phyloP scores from a whole-genome alignment of 2,329 filamentous ascomycete genomes.

The Aureobasidium sp. region DNA sequence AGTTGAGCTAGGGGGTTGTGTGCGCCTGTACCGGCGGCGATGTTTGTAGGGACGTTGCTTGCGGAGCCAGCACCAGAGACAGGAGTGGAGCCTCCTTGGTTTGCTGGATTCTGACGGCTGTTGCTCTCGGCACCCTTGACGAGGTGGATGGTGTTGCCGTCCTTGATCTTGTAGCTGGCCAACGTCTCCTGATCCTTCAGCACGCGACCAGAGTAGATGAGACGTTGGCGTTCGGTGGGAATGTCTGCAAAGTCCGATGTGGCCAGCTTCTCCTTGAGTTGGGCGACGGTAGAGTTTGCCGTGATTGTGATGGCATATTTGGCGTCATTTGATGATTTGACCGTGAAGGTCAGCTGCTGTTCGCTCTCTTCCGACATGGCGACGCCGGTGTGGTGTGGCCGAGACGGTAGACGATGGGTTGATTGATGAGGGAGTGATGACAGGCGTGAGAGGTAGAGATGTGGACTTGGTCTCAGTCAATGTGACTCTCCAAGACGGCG shows the following conservation, averaged over 20 bases:
- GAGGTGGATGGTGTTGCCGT: slow-evolving; percentile 90
- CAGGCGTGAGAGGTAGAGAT: not conserved
- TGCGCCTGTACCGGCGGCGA: slow-evolving; percentile 68
- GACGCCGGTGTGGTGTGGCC: not conserved
- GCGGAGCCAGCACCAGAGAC: slow-evolving; percentile 38
- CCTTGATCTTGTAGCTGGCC: slow-evolving; percentile 85
- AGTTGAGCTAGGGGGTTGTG: slow-evolving; percentile 86
- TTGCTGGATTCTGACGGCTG: slow-evolving; percentile 50
- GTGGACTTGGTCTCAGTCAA: not conserved
- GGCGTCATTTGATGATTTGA: slow-evolving; percentile 91
- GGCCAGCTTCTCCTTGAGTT: slow-evolving; percentile 85
- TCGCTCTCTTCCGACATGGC: slow-evolving; percentile 60
- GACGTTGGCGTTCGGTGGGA: slow-evolving; percentile 77
- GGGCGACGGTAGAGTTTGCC: slow-evolving; percentile 66
- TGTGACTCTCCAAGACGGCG: not conserved
- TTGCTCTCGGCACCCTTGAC: slow-evolving; percentile 96
- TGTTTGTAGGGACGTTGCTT: slow-evolving; percentile 63
- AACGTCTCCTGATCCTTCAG: slow-evolving; percentile 91
- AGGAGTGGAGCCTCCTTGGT: slow-evolving; percentile 38
- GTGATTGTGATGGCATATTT: slow-evolving; percentile 78
- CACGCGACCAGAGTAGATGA: slow-evolving; percentile 96
- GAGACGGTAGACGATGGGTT: not conserved
- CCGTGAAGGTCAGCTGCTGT: slow-evolving; percentile 83
- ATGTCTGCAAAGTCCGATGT: slow-evolving; percentile 77
- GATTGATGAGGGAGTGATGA: not conserved